A percentile compares a stretch with the other conserved stretches of the same genome.
phyloP scores from a whole-genome alignment of 805 yeast species.

The Wickerhamomyces subpelliculosus region DNA sequence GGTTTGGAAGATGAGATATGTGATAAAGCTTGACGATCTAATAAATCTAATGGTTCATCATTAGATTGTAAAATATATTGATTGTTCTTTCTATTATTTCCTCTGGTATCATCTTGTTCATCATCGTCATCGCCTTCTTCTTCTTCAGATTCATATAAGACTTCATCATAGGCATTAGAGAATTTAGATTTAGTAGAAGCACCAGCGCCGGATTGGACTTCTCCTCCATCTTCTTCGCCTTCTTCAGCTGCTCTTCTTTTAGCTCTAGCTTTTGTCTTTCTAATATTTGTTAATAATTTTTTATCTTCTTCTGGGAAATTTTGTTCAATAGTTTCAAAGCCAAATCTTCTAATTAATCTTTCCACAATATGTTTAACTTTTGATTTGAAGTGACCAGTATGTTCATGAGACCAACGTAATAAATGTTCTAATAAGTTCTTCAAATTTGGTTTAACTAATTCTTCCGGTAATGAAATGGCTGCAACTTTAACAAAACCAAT shows the following conservation, averaged over 20 bases:
- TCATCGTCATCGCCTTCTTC: constrained; percentile 51
- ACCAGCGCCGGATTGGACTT: no score
- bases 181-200: constrained; percentile 39
- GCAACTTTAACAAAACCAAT: constrained; percentile 93
- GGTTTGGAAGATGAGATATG: constrained; percentile 89
- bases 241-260: constrained; percentile 58
- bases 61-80: constrained; percentile 71
- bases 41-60: constrained; percentile 81
- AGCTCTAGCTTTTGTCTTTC: constrained; percentile 78
- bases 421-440: constrained; percentile 61
- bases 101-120: constrained; percentile 28
- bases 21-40: constrained; percentile 78
- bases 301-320: constrained; percentile 87
- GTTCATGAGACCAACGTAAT: constrained; percentile 92
- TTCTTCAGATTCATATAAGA: constrained; percentile 68
- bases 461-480: constrained; percentile 75
- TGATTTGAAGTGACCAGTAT: constrained; percentile 88
- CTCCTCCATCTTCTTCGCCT: constrained; percentile 30
- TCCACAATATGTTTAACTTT: constrained; percentile 92
- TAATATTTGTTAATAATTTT: constrained; percentile 77
- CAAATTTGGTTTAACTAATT: constrained; percentile 60
- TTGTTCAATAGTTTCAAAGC: constrained; percentile 75
- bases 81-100: constrained; percentile 25
- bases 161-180: constrained; percentile 89
- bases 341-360: constrained; percentile 83